Percentiles rank a stretch among this genome's conserved stretches.
Conservation (phyloP, 2,329 filamentous ascomycete genomes). For the Cladosporium austrohemisphaericum region DNA sequence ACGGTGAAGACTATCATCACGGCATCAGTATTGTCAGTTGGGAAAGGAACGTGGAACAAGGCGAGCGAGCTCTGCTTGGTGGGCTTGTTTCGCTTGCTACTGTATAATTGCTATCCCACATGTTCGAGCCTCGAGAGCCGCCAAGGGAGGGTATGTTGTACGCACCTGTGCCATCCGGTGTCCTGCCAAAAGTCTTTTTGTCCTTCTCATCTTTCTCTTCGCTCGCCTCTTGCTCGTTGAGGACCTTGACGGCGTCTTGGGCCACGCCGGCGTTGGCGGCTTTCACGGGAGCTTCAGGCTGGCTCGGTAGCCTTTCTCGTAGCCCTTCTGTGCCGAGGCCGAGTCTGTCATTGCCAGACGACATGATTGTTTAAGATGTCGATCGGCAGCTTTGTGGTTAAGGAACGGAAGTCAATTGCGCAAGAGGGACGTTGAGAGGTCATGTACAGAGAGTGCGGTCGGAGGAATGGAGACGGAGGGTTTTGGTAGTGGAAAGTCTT, state of each 20-base stretch:
- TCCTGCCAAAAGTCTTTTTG: conserved; percentile 84
- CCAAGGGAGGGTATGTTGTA: conserved; percentile 23
- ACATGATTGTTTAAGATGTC: conserved; percentile 14
- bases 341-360: conserved; percentile 4
- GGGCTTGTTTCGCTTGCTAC: conserved; percentile 6
- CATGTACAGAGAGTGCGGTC: not conserved
- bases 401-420: not conserved
- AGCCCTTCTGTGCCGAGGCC: conserved; percentile 33
- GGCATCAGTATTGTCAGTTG: conserved; percentile 24
- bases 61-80: conserved; percentile 3
- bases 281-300: conserved; percentile 30
- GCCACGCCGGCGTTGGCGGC: conserved; percentile 37
- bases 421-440: not conserved
- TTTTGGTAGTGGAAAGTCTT: conserved; percentile 6
- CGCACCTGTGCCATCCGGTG: conserved; percentile 85
- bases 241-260: conserved; percentile 45
- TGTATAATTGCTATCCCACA: conserved; percentile 14
- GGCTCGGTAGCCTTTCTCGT: conserved; percentile 44
- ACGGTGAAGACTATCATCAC: conserved; percentile 76
- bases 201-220: conserved; percentile 48
- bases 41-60: not conserved
- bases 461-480: not conserved
- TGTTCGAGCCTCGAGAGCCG: conserved; percentile 2
- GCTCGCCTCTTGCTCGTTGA: conserved; percentile 49
- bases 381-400: conserved; percentile 3